Evolutionary conservation across 805 yeast species (phyloP), one percentile per base, ranked within the genome.

Genomic region (Suhomyces vadensis): DNA sequence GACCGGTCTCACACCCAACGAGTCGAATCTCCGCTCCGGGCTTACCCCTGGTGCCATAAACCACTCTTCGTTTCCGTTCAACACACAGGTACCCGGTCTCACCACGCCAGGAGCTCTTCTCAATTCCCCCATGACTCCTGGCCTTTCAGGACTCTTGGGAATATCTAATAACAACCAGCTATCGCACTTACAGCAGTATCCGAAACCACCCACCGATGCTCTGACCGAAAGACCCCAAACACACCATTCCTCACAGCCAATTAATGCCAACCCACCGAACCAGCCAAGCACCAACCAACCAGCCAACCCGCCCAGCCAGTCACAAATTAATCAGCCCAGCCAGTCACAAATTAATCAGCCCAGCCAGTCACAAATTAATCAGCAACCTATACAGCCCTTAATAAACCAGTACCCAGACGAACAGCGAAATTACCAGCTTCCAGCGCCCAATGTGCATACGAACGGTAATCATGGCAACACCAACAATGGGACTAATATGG

Each of bases 1-100:
- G 48, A 61, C 87, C 0, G 92, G 89, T 0, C 67, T 87, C 37
- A 83, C 90, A 0, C 94, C 94, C 2, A 85, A 82, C 60, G 95
- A 87, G 57, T 78, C 88, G 4, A 76, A 81, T 39, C 52, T 87
- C 39, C 73, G 95, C 51, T 72, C 87, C 0, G 92, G 94, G 0
- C 60, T 84, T 21, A 83, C 91, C 0, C 91, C 91, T 0, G 87
- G 82, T 1, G 65, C 58, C 1, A 46, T 58, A 25, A 56, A 49
- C 41, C 60, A 51, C 10, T 48, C 49, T 6, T 75, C 70, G n/a
- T 63, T 65, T 58, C 59, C 73, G 26, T 60, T 73, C 44, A 60
- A 65, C 29, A 64, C 43, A 39, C 72, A 49, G 46, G 61, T 55
- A 47, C 77, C 57, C 26, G 76, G 67, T 40, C 61, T 61, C 49